These are phyloP conservation scores for Penicillium sclerotiorum DNA, from an alignment of 2,329 filamentous ascomycete genomes.

Conservation along the genomic window DNA sequence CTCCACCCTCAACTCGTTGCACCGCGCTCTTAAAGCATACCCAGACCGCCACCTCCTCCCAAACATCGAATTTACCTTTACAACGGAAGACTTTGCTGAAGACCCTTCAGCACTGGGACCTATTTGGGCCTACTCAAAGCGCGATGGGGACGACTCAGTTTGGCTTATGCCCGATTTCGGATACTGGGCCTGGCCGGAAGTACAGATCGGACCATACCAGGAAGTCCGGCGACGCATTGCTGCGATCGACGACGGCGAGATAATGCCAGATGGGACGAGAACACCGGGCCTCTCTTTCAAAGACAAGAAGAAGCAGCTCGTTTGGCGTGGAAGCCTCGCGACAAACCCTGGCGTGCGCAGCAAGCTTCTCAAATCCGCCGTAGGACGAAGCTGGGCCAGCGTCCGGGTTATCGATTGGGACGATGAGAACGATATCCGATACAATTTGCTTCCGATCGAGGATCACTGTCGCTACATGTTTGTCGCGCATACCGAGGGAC, in stretches of 20 bases:
- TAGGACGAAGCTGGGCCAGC: constrained; percentile 51
- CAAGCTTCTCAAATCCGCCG: constrained; percentile 41
- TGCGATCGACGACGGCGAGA: constrained; percentile 37
- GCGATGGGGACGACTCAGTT: constrained; percentile 39
- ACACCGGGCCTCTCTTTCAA: constrained; percentile 27
- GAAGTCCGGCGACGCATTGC: constrained; percentile 44
- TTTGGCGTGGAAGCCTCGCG: constrained; percentile 52
- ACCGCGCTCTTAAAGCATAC: constrained; percentile 50
- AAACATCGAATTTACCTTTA: constrained; percentile 54
- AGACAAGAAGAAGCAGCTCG: constrained; percentile 49
- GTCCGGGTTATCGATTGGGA: constrained; percentile 48
- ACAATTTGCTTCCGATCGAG: constrained; percentile 52
- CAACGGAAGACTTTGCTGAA: constrained; percentile 48
- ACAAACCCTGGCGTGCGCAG: constrained; percentile 43
- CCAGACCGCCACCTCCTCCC: constrained; percentile 45
- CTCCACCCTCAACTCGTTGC: constrained; percentile 51
- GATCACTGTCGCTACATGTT: constrained; percentile 60
- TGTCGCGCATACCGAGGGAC: constrained; percentile 57
- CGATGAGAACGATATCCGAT: constrained; percentile 39
- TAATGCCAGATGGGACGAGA: constrained; percentile 21
- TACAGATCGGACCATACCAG: constrained; percentile 48
- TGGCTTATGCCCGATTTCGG: constrained; percentile 60
- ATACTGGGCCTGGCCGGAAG: constrained; percentile 57
- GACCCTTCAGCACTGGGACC: constrained; percentile 28
- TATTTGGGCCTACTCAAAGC: constrained; percentile 50